Percentiles rank a stretch among this genome's conserved stretches.
Evolutionary conservation across 495 filamentous ascomycete genomes (phyloP).

Genomic region (Hapsidospora chrysogenum): DNA sequence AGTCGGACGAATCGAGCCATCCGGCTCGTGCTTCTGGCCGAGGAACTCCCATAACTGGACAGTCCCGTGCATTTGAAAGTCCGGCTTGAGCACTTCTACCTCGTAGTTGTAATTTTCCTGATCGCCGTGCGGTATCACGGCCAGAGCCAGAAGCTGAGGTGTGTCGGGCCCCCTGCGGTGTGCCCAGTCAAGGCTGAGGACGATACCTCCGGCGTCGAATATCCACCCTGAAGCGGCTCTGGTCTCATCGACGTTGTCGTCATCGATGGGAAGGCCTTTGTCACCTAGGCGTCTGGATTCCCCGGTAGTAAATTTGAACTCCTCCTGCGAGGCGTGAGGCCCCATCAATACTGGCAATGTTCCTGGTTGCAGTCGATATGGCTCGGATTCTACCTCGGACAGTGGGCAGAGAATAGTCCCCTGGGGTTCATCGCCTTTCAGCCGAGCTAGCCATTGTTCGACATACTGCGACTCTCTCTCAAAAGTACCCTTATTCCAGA

Average conservation of each 20-base stretch:
- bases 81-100: slow-evolving; percentile 7
- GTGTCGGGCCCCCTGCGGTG: slow-evolving; percentile 12
- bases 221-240: slow-evolving; percentile 21
- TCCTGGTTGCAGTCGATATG: not conserved
- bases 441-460: not conserved
- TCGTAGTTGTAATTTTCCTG: slow-evolving; percentile 13
- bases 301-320: no score
- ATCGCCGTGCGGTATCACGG: slow-evolving; percentile 25
- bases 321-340: not conserved
- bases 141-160: slow-evolving; percentile 24
- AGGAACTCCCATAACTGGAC: slow-evolving; percentile 28
- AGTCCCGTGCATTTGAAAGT: slow-evolving; percentile 10
- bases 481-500: not conserved
- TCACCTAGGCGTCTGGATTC: no score
- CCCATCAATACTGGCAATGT: not conserved
- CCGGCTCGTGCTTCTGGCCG: slow-evolving; percentile 3
- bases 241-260: slow-evolving; percentile 6
- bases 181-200: slow-evolving; percentile 26
- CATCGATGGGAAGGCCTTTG: slow-evolving; percentile 10
- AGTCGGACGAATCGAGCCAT: slow-evolving; percentile 8
- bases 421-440: not conserved
- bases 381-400: not conserved
- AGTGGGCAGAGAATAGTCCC: not conserved
- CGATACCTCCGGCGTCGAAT: slow-evolving; percentile 26
- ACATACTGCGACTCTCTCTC: not conserved